Conservation (phyloP, 2,329 filamentous ascomycete genomes). For the Cordyceps tenuipes region DNA sequence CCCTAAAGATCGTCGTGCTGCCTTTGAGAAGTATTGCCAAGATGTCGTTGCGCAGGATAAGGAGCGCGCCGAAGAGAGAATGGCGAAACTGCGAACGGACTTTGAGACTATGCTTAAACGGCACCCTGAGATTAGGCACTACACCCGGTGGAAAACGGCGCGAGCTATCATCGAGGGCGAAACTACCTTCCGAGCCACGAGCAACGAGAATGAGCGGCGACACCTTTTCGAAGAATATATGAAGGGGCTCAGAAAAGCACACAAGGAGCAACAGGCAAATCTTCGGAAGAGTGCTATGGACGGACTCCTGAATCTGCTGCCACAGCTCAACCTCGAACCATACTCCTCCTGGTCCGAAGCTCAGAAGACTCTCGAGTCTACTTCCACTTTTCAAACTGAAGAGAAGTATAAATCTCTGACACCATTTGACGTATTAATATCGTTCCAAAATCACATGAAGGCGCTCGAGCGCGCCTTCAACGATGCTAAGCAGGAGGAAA, state of each 20-base stretch:
- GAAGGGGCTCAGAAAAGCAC: slow-evolving; percentile 68
- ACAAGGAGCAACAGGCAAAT: slow-evolving; percentile 66
- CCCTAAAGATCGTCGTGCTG: slow-evolving; percentile 78
- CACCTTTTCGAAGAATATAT: slow-evolving; percentile 94
- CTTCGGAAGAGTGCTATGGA: slow-evolving; percentile 75
- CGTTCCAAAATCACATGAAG: slow-evolving; percentile 94
- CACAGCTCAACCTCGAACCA: slow-evolving; percentile 74
- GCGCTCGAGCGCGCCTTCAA: slow-evolving; percentile 85
- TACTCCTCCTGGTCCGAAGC: slow-evolving; percentile 94
- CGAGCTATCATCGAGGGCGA: slow-evolving; percentile 90
- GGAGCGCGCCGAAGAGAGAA: slow-evolving; percentile 85
- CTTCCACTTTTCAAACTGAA: slow-evolving; percentile 68
- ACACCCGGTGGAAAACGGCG: slow-evolving; percentile 94
- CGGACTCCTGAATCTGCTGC: slow-evolving; percentile 69
- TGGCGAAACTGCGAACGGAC: slow-evolving; percentile 84
- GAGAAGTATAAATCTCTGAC: slow-evolving; percentile 78
- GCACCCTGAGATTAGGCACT: slow-evolving; percentile 94
- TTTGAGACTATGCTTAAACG: slow-evolving; percentile 94
- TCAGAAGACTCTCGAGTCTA: slow-evolving; percentile 70
- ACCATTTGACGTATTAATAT: slow-evolving; percentile 82
- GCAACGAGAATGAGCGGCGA: slow-evolving; percentile 77
- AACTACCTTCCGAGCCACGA: slow-evolving; percentile 88
- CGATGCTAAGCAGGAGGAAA: slow-evolving; percentile 80
- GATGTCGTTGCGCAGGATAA: slow-evolving; percentile 89
- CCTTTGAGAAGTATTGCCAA: slow-evolving; percentile 91